Evolutionary conservation across 1,284 basidiomycete species (phyloP).

Genomic region (Rhodotorula sp.): DNA sequence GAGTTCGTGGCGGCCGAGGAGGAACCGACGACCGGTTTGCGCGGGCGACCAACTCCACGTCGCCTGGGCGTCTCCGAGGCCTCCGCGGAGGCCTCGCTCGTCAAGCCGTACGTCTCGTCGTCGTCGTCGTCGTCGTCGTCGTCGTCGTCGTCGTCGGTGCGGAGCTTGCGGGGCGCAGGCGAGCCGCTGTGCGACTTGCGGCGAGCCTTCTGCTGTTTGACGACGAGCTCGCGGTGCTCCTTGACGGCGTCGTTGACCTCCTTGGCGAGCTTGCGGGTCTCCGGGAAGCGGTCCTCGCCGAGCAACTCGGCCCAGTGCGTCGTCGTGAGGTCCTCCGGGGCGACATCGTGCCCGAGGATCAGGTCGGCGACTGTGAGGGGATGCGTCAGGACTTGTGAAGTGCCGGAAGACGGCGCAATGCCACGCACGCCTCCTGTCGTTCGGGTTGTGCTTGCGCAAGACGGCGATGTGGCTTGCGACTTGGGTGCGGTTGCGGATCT

Average conservation of each 20-base stretch:
- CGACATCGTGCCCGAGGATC: conserved; percentile 4
- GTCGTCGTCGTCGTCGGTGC: not conserved
- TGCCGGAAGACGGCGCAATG: too few relatives aligned
- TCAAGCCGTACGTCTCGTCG: not conserved
- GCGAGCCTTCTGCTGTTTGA: not conserved
- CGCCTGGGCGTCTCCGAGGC: too few relatives aligned
- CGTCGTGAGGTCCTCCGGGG: not conserved
- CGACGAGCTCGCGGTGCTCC: conserved; percentile 7
- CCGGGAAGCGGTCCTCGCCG: conserved; percentile 9
- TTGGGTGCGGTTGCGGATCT: conserved; percentile 11
- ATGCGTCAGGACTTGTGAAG: too few relatives aligned
- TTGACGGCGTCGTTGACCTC: conserved; percentile 3
- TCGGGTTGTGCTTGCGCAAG: conserved; percentile 1
- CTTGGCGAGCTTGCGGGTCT: not conserved
- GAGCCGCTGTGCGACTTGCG: not conserved
- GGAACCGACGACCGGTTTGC: too few relatives aligned
- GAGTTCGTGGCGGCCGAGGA: too few relatives aligned
- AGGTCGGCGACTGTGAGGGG: conserved; percentile 1
- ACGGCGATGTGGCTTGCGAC: conserved; percentile 10
- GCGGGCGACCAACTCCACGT: too few relatives aligned
- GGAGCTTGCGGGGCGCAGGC: not conserved
- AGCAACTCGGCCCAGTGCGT: conserved; percentile 19
- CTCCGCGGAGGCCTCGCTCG: not conserved
- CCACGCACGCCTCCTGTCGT: conserved; percentile 12
- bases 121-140: too few relatives aligned